Conservation (phyloP, 192 early-diverging fungal species). For the Kickxella alabastrina region DNA sequence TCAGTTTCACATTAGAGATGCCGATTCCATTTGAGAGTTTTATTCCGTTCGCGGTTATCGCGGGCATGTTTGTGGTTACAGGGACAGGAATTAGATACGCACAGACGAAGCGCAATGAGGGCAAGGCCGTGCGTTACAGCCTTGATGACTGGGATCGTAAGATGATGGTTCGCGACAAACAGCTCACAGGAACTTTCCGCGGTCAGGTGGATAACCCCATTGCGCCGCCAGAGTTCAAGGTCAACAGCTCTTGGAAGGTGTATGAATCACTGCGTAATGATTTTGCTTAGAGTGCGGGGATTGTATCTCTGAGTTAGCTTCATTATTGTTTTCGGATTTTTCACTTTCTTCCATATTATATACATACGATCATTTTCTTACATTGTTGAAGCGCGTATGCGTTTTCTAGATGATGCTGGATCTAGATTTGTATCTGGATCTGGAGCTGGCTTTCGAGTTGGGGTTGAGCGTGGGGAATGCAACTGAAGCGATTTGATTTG, state of each 20-base stretch:
- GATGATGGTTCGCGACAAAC: conserved; percentile 76
- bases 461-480: too few relatives aligned
- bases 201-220: conserved; percentile 55
- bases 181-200: conserved; percentile 65
- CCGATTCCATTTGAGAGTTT: conserved; percentile 77
- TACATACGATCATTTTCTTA: too few relatives aligned
- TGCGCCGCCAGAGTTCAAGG: conserved; percentile 63
- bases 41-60: conserved; percentile 70
- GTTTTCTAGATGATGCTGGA: too few relatives aligned
- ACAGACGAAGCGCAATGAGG: conserved; percentile 60
- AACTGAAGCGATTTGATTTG: too few relatives aligned
- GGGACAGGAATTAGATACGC: conserved; percentile 57
- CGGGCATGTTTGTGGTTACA: conserved; percentile 61
- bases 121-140: conserved; percentile 62
- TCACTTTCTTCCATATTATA: too few relatives aligned
- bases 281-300: conserved; percentile 18
- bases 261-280: conserved; percentile 51
- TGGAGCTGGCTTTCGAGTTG: too few relatives aligned
- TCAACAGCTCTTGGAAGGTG: conserved; percentile 69
- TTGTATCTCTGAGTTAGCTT: too few relatives aligned
- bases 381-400: too few relatives aligned
- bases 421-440: too few relatives aligned
- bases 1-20: too few relatives aligned
- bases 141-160: conserved; percentile 71
- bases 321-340: too few relatives aligned